Base-by-base conservation (phyloP, 345 rosid species). In the Lagerstroemia speciosa region DNA sequence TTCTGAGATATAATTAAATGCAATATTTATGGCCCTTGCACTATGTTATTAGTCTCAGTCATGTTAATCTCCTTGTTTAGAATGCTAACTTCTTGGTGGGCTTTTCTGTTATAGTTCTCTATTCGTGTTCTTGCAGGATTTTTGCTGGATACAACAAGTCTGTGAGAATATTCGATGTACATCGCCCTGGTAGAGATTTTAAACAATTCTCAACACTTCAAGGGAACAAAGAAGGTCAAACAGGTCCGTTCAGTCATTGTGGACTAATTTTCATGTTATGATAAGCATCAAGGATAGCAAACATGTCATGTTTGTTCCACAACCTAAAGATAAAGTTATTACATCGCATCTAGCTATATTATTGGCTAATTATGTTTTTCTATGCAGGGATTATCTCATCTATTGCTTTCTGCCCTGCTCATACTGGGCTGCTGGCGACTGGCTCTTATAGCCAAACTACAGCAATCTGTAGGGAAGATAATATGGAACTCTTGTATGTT, bases 101-200 rank as follows among this genome's bases (percentile, higher is more conserved):
- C 61, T 24, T 24, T 55, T 55, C 16, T 5, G 57, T 50, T n/a
- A 12, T 2, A 34, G 69, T 71, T 64, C 48, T 69, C 65, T 37
- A 75, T 75, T 64, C 45, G 67, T 71, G 26, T 58, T 15, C 34
- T 74, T 62, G 72, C 73, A 94, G 99, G 89, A 78, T 94, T 37
- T 94, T 82, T 81, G 98, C 90, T 71, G 99, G 97, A 36, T 94
- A 91, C 73, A 94, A 94, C 77, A 94, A 88, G 82, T 79, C 81
- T 64, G 50, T 94, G 10, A 85, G 99, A 80, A 86, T 85, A 62
- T 94, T 94, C 76, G 96, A 94, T 65, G 65, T 94, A 73, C 99
- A 94, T 74, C 95, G 93, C 60, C 99, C 99, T 38, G 98, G 98
- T 78, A 84, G 99, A 83, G 99, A 91, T 76, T 91, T 86, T 64